These are phyloP conservation scores for Zangia roseola DNA, from an alignment of 768 basidiomycete species.

Conservation along the genomic window DNA sequence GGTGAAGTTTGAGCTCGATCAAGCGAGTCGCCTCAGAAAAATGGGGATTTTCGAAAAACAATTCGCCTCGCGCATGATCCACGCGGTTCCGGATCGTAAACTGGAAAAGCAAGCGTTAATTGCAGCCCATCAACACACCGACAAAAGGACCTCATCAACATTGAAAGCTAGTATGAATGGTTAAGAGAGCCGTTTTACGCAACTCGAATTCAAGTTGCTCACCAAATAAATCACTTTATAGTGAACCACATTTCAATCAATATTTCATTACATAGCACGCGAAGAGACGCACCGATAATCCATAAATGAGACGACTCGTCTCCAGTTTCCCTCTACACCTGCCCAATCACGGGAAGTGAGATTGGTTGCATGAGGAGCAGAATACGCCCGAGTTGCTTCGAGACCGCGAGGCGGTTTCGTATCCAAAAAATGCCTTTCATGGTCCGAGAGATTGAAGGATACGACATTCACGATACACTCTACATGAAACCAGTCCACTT, in stretches of 20 bases:
- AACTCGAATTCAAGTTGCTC: slow-evolving; percentile 2
- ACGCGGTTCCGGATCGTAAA: slow-evolving; percentile 23
- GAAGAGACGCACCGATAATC: slow-evolving; percentile 58
- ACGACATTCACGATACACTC: slow-evolving; percentile 58
- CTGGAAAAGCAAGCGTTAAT: slow-evolving; percentile 8
- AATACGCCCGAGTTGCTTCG: slow-evolving; percentile 52
- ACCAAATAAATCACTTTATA: slow-evolving; percentile 26
- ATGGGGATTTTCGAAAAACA: slow-evolving; percentile 50
- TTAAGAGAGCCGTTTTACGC: neutral
- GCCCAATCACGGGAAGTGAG: slow-evolving; percentile 59
- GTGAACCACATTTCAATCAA: slow-evolving; percentile 4
- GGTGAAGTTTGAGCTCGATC: slow-evolving; percentile 52
- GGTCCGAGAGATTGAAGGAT: slow-evolving; percentile 49
- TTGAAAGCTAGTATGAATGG: slow-evolving; percentile 44
- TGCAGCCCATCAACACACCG: neutral
- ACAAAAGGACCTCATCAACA: slow-evolving; percentile 30
- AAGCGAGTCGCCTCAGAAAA: slow-evolving; percentile 68
- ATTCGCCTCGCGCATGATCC: slow-evolving; percentile 16
- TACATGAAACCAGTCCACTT: slow-evolving; percentile 63
- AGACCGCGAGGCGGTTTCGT: slow-evolving; percentile 50
- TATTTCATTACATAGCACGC: slow-evolving; percentile 31
- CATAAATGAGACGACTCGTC: slow-evolving; percentile 73
- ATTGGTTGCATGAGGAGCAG: slow-evolving; percentile 43
- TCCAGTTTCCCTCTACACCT: slow-evolving; percentile 74
- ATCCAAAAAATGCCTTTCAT: slow-evolving; percentile 34